Evolutionary conservation across 805 yeast genomes (phyloP), one percentile per base, ranked within the genome.

Genomic region (Barnettozyma sp.): DNA sequence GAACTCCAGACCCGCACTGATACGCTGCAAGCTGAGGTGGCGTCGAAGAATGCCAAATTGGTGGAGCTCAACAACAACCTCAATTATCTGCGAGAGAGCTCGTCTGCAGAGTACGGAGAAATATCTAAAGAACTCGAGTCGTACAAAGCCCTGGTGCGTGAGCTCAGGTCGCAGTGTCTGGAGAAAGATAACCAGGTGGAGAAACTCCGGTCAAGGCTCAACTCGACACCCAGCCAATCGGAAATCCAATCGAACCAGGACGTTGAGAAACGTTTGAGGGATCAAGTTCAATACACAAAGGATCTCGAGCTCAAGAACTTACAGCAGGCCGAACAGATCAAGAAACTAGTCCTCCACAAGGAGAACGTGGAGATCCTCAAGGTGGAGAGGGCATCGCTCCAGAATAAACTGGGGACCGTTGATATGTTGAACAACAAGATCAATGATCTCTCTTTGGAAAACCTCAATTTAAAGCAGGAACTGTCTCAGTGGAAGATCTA

Each of bases 231-330:
- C 19, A 59, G 70, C 15, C 60, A 59, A 19, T 63, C 56, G 37
- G 56, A 70, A 47, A 36, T 60, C 37, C 40, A 55, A 34, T 34
- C 54, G 24, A 43, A 65, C 38, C 50, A 65, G 46, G 33, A 36
- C 1, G 48, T 55, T 15, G 43, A 50, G 34, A 51, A 49, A 26
- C 52, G 62, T 31, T 46, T 70, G 19, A 47, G 54, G 15, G 66
- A 65, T 19, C 78, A 74, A 47, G 46, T 71, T 26, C 53, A 60
- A 18, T 65, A 70, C 43, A 54, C 71, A 29, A 58, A 65, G 45
- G 66, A 63, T 27, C 48, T 70, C 40, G 85, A 79, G 42, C 61
- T 65, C 5, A 68, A 71, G 42, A 71, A 73, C 41, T 59, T 76
- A 34, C 59, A 66, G 7, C 76, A 79, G 49, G 59, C 73, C 16